Conservation (phyloP, 2,329 filamentous ascomycete genomes). For the Chaetomium globosum region DNA sequence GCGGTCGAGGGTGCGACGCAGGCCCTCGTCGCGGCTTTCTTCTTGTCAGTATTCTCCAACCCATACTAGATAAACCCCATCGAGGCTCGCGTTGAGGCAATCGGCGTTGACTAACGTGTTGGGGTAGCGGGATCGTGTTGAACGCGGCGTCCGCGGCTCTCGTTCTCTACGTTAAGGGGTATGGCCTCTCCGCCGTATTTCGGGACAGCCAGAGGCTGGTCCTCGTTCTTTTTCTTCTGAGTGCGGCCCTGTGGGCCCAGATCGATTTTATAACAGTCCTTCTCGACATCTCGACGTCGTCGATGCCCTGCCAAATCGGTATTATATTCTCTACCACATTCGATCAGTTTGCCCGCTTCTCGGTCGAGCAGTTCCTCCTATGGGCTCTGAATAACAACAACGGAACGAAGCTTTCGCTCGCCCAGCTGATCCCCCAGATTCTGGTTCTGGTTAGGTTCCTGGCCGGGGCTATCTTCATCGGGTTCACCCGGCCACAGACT, state of each 20-base stretch:
- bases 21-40: conserved; percentile 57
- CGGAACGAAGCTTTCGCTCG: conserved; percentile 39
- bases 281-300: conserved; percentile 47
- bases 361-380: conserved; percentile 57
- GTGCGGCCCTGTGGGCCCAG: conserved; percentile 57
- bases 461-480: conserved; percentile 58
- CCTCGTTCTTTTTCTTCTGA: conserved; percentile 59
- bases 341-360: conserved; percentile 59
- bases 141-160: conserved; percentile 54
- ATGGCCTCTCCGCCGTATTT: conserved; percentile 53
- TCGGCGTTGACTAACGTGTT: conserved; percentile 27
- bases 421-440: conserved; percentile 50
- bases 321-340: conserved; percentile 57
- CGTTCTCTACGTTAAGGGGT: conserved; percentile 51
- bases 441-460: conserved; percentile 53
- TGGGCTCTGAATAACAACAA: conserved; percentile 52
- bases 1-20: conserved; percentile 49
- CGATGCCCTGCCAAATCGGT: conserved; percentile 54
- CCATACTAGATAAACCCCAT: not conserved
- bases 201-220: conserved; percentile 65
- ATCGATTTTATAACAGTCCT: conserved; percentile 55
- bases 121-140: conserved; percentile 54
- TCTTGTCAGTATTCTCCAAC: conserved; percentile 50
- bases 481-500: conserved; percentile 57
- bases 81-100: conserved; percentile 6